Base-by-base conservation (phyloP, 1,284 basidiomycete genomes). In the Coniferiporia sulphurascens region DNA sequence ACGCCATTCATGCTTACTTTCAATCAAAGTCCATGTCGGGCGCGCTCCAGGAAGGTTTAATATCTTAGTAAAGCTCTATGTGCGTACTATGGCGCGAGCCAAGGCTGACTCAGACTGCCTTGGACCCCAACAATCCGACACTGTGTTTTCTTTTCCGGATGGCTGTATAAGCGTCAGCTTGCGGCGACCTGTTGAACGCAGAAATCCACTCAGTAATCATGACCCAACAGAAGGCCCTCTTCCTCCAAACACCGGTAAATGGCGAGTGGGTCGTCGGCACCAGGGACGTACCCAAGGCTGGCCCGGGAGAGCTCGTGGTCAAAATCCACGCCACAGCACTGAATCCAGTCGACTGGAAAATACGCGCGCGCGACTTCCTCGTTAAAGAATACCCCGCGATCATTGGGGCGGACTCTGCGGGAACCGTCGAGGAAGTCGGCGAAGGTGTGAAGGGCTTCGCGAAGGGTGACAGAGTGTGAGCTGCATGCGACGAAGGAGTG, bases 351-450 rank as follows among this genome's bases (percentile, higher is more conserved):
- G 78, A 79, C 52, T 72, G 70, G 52, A 74, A 72, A 58, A 68
- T 76, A 36, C 71, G 71, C 50, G 68, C 62, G n/a, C 65, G 63
- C 50, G 72, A 69, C 0, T 62, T 49, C 15, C 19, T 70, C 44
- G 63, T 72, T 22, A 67, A 71, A 44, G 69, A 66, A 22, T 77
- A 72, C 54, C 77, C 83, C 8, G 72, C 75, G 7, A 70, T 81
- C 6, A 68, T 83, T 9, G 87, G 87, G 4, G 75, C 71, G n/a
- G 87, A 89, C 65, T 78, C n/a, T n/a, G n/a, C n/a, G n/a, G n/a
- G n/a, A n/a, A n/a, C n/a, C n/a, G n/a, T n/a, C n/a, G n/a, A n/a
- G 21, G 73, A 75, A 52, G 68, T 86, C 41, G 85, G 84, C 5
- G 73, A 74, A 50, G 79, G 74, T 0, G 82, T 86, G 13, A 72